These are phyloP conservation scores for Leishmania amazonensis DNA, from an alignment of 208 protist species.

Conservation along the genomic window DNA sequence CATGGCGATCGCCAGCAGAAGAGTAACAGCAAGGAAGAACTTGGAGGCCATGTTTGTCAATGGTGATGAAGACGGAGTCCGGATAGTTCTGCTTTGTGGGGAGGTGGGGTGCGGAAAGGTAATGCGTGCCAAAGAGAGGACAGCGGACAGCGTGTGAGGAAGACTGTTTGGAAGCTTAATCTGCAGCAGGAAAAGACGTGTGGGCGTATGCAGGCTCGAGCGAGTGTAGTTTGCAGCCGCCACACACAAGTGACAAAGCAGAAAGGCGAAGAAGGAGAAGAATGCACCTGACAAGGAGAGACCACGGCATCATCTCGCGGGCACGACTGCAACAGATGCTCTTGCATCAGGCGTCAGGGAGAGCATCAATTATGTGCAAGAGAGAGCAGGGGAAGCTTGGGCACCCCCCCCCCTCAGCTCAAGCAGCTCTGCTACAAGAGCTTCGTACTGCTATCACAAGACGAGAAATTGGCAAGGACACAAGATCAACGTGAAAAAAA, in stretches of 20 bases:
- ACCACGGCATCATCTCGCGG: background rate
- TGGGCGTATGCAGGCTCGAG: background rate
- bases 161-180: background rate
- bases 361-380: background rate
- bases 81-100: background rate
- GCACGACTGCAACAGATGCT: background rate
- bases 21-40: background rate
- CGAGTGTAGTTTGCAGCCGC: background rate
- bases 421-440: background rate
- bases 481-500: no score
- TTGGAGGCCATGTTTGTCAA: background rate
- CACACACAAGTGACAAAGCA: background rate
- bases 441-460: no score
- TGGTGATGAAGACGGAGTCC: background rate
- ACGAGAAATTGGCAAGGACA: background rate
- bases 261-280: background rate
- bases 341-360: background rate
- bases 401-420: background rate
- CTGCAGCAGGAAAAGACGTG: background rate
- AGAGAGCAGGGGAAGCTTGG: background rate
- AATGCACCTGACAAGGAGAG: background rate
- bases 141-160: background rate
- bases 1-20: conserved; percentile 5
- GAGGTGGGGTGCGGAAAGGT: background rate
- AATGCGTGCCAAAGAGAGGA: background rate